A percentile compares a stretch with the other conserved stretches of the same genome.
Evolutionary conservation across 768 basidiomycete genomes (phyloP).

Genomic region (Auricularia sp.): DNA sequence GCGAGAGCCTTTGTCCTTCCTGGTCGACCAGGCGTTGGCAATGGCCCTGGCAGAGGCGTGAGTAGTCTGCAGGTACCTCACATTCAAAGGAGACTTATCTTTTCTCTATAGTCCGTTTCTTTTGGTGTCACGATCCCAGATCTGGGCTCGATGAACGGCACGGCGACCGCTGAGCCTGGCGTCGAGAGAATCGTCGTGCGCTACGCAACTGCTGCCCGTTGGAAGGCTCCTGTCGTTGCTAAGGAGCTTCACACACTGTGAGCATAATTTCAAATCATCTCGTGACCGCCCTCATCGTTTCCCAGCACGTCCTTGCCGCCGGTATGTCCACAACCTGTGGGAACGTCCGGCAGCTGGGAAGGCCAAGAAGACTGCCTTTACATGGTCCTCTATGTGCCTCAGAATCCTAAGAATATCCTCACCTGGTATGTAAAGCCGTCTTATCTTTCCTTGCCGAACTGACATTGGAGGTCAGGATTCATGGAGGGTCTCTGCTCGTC

Average conservation of each 20-base stretch:
- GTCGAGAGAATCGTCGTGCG: conserved; percentile 52
- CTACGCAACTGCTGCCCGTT: conserved; percentile 56
- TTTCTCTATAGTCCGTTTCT: too few relatives aligned
- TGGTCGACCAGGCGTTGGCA: too few relatives aligned
- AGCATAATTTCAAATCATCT: conserved; percentile 15
- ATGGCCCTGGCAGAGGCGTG: too few relatives aligned
- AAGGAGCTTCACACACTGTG: conserved; percentile 57
- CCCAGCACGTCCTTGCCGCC: conserved; percentile 51
- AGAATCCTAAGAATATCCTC: conserved; percentile 19
- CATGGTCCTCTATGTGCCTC: conserved; percentile 63
- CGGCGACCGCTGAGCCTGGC: conserved; percentile 23
- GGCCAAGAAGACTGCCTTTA: conserved; percentile 73
- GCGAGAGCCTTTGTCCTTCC: too few relatives aligned
- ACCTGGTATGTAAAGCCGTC: conserved; percentile 48
- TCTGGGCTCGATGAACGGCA: background rate
- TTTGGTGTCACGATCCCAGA: too few relatives aligned
- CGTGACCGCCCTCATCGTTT: background rate
- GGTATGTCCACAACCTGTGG: conserved; percentile 54
- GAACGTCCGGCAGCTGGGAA: conserved; percentile 30
- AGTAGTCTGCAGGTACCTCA: too few relatives aligned
- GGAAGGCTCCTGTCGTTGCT: conserved; percentile 45
- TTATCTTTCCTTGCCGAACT: background rate
- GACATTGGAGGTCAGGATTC: conserved; percentile 44
- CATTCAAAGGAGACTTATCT: too few relatives aligned
- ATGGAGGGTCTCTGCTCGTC: conserved; percentile 70